Evolutionary conservation across 2,329 filamentous ascomycete species (phyloP).

Genomic region (Penicillium hesseltinei): DNA sequence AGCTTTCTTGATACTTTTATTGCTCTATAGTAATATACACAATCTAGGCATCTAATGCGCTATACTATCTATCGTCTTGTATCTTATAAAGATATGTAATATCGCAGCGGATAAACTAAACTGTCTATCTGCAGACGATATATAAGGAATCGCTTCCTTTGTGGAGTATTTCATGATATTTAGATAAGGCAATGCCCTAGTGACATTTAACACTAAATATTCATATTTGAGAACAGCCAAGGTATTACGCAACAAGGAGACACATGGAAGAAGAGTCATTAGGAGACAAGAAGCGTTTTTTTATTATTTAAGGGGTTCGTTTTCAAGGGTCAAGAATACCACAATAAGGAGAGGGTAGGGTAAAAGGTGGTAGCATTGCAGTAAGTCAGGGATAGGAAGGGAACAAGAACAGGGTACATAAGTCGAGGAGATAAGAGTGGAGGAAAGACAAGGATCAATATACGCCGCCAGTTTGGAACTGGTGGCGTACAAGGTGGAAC

Average conservation of each 20-base stretch:
- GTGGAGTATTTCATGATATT: background rate
- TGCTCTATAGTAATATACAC: background rate
- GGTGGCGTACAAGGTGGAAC: slow-evolving; percentile 2
- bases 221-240: background rate
- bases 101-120: background rate
- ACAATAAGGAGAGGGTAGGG: slow-evolving; percentile 1
- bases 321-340: slow-evolving; percentile 5
- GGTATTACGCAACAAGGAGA: background rate
- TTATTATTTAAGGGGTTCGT: slow-evolving; percentile 7
- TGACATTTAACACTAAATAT: background rate
- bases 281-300: slow-evolving; percentile 4
- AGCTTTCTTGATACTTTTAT: too few species aligned
- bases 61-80: background rate
- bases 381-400: slow-evolving; percentile 1
- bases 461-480: background rate
- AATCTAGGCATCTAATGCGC: background rate
- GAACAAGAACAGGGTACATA: background rate
- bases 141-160: background rate
- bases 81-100: background rate
- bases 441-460: slow-evolving; percentile 8
- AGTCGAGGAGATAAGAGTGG: slow-evolving; percentile 3
- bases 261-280: background rate
- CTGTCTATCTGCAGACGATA: background rate
- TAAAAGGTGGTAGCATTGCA: slow-evolving; percentile 5
- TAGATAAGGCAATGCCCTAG: background rate